Evolutionary conservation across 1,139 yeast species (phyloP).

Genomic region (Entelexis sorbosivorans): DNA sequence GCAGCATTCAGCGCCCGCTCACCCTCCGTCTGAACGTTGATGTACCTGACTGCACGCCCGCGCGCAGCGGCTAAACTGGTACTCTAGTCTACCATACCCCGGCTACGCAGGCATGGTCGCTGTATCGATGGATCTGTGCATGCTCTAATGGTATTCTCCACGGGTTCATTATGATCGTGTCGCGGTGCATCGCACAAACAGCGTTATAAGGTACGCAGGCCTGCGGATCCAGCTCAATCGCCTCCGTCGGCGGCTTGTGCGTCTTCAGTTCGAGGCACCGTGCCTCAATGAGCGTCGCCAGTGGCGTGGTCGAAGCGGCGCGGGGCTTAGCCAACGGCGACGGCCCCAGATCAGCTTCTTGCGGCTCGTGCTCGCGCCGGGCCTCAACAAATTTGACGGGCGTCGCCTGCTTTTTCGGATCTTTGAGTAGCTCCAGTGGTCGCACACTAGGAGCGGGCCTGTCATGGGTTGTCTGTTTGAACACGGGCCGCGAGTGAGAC

Average conservation of each 20-base stretch:
- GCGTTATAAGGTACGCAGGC: conserved; percentile 1
- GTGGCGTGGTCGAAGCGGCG: not conserved
- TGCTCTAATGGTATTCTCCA: conserved; percentile 4
- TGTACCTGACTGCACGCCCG: too few relatives aligned
- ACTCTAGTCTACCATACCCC: not conserved
- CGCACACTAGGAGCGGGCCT: not conserved
- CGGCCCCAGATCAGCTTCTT: not conserved
- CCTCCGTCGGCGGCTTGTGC: not conserved
- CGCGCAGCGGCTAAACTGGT: too few relatives aligned
- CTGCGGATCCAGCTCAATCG: not conserved
- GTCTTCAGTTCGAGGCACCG: conserved; percentile 9
- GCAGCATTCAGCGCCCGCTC: too few relatives aligned
- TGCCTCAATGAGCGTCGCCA: conserved; percentile 1
- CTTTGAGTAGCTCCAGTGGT: not conserved
- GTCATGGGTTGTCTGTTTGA: not conserved
- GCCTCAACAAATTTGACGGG: not conserved
- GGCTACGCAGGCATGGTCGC: not conserved
- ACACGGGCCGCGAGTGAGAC: not conserved
- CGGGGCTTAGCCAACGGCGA: conserved; percentile 1
- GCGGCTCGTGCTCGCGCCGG: not conserved
- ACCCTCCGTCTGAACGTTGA: too few relatives aligned
- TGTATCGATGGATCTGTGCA: not conserved
- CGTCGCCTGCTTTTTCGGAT: not conserved
- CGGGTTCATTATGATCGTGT: conserved; percentile 11
- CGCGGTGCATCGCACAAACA: not conserved